Base-by-base conservation (phyloP, 2,329 filamentous ascomycete species). In the Hymenotorrendiella dingleyae region DNA sequence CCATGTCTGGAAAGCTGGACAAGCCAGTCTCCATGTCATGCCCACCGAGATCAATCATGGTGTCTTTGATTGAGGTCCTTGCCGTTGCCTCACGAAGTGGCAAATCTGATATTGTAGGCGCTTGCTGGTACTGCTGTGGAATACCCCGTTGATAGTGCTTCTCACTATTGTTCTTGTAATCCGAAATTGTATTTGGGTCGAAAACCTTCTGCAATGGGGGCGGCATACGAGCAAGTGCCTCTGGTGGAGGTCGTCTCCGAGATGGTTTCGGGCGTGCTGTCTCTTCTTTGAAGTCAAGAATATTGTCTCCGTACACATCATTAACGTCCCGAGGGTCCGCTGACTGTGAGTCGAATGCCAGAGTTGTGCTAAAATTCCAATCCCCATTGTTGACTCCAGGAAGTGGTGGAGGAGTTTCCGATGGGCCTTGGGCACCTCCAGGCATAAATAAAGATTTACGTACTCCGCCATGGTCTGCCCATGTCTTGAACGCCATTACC, bases 381-480 rank as follows among this genome's bases (percentile, higher is more conserved):
- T 82, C 78, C 49, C 82, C 78, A 43, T 71, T 71, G 12, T 70
- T 68, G 46, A 73, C 55, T 1, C 67, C 67, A 3, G 69, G 66
- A 1, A 63, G 61, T 4, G 33, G 8, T 12, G 33, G 11, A 7
- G 16, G 10, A 14, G 71, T 54, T 20, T 73, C 68, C 49, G 54
- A 49, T 6, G 53, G 47, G 10, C 50, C 54, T 49, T 79, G 75
- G 2, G 78, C 79, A 45, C 79, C 80, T 17, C 74, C 74, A 3
- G 70, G 63, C 5, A 71, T 71, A 49, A 84, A 84, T 1, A 84
- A 66, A 12, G 80, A 83, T 49, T 76, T 77, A 34, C 86, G 75
- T 52, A 77, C 78, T 21, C 85, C 85, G 19, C 86, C 86, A 53
- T 78, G 74, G 6, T 80, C 74, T 61, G 90, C 85, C 86, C 86